Evolutionary conservation across 1,284 basidiomycete species (phyloP), one percentile per base, ranked within the genome.

Genomic region (Ganoderma resinaceum): DNA sequence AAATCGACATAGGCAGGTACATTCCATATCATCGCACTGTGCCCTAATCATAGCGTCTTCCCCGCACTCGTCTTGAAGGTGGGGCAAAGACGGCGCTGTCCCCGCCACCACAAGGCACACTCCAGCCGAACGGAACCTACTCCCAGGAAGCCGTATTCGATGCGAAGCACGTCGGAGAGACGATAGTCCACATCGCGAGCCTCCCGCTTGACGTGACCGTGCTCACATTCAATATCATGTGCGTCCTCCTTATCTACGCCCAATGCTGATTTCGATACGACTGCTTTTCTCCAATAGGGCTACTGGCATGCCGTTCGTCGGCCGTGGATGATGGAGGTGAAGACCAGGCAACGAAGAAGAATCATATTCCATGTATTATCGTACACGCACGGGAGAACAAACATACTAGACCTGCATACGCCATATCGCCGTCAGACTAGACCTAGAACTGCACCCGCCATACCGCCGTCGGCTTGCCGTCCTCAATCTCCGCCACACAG

Each of bases 221-320:
- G 62, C 84, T 94, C 53, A 86, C 90, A 40, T 84, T 91, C 75
- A 91, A 87, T 60, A 89, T 95, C 76, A 91, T 94, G 93, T 93
- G 74, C 73, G 91, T 83, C 11, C 6, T 43, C 2, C 29, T 49
- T 49, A 7, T 40, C 31, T 35, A n/a, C 20, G 23, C 35, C 33
- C 53, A 1, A n/a, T 26, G n/a, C 3, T 14, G n/a, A 16, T n/a
- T 38, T 53, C 33, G 20, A 35, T 60, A 49, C 4, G 33, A 14
- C 43, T 29, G 43, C 31, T 35, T 66, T 16, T 53, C 38, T 49
- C 43, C 52, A 7, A 37, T 57, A 79, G 78, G 77, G 77, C 78
- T 12, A 77, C 77, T 4, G 63, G 66, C 16, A 77, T 78, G 73
- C 76, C 76, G 8, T 76, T 73, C 43, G 72, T 77, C 9, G 76